Evolutionary conservation across 805 yeast genomes (phyloP).

Genomic region (Sugiyamaella chiloensis): DNA sequence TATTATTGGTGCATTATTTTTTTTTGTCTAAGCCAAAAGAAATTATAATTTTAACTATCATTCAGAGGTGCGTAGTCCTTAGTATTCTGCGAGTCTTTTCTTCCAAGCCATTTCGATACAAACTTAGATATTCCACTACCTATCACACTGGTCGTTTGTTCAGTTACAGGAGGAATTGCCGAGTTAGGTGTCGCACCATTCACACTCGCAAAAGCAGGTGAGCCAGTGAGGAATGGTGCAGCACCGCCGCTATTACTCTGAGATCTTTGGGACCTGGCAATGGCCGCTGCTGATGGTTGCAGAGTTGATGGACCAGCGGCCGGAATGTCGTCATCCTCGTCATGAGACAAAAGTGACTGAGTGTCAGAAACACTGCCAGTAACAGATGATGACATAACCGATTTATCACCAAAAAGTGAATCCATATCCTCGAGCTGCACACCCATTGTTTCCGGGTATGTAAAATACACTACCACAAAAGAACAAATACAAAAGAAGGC

Average conservation of each 20-base stretch:
- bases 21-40: no score
- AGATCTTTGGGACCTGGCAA: conserved; percentile 17
- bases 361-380: conserved; percentile 24
- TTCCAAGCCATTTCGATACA: neutral
- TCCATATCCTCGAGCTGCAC: conserved; percentile 90
- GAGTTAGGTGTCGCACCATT: neutral
- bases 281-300: conserved; percentile 30
- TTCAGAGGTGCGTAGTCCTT: conserved; percentile 8
- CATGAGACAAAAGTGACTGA: conserved; percentile 19
- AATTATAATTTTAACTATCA: neutral
- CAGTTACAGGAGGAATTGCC: neutral
- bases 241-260: conserved; percentile 4
- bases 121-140: neutral
- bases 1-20: no score
- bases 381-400: conserved; percentile 18
- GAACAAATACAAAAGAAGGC: conserved; percentile 74
- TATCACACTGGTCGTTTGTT: neutral
- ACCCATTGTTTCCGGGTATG: conserved; percentile 90
- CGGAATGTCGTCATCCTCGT: conserved; percentile 17
- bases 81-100: neutral
- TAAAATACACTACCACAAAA: conserved; percentile 62
- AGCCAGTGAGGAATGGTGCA: conserved; percentile 1
- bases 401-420: conserved; percentile 71
- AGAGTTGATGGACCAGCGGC: conserved; percentile 20
- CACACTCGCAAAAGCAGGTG: conserved; percentile 9